Evolutionary conservation across 2,329 filamentous ascomycete species (phyloP).

Genomic region (Nothophaeocryptopus gaeumannii): DNA sequence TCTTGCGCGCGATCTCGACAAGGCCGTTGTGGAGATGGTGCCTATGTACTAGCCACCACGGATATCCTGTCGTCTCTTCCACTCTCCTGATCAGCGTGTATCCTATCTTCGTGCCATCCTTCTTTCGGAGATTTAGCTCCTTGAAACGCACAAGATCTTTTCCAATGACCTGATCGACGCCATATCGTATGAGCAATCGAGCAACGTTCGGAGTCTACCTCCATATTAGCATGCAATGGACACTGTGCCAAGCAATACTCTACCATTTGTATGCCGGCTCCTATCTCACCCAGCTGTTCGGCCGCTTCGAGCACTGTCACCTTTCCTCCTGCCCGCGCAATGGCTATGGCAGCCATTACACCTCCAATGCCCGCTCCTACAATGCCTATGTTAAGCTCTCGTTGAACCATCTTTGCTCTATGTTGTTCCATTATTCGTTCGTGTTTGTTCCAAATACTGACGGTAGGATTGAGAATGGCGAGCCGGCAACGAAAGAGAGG

Average conservation of each 20-base stretch:
- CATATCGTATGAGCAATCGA: constrained; percentile 41
- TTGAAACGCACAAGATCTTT: constrained; percentile 41
- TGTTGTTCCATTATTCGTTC: too few relatives aligned
- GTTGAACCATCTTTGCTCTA: constrained; percentile 4
- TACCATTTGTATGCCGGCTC: constrained; percentile 28
- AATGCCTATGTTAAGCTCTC: constrained; percentile 27
- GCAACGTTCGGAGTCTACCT: constrained; percentile 44
- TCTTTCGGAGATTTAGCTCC: constrained; percentile 41
- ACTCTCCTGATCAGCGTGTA: constrained; percentile 37
- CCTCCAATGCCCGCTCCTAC: constrained; percentile 40
- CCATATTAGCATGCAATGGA: constrained; percentile 6
- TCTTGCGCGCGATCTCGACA: constrained; percentile 38
- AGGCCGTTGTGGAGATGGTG: constrained; percentile 49
- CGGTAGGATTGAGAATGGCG: not conserved
- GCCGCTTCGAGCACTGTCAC: constrained; percentile 43
- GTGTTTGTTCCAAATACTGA: too few relatives aligned
- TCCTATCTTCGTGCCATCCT: constrained; percentile 41
- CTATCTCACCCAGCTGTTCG: constrained; percentile 37
- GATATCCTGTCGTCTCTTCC: constrained; percentile 34
- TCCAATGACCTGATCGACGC: constrained; percentile 41
- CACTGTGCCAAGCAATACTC: constrained; percentile 33
- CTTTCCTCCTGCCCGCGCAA: constrained; percentile 34
- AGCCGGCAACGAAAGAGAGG: not conserved
- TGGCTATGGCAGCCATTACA: constrained; percentile 41
- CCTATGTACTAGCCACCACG: constrained; percentile 49